These are phyloP conservation scores for Aspergillus funiculosus DNA, from an alignment of 495 filamentous ascomycete species.

Conservation along the genomic window DNA sequence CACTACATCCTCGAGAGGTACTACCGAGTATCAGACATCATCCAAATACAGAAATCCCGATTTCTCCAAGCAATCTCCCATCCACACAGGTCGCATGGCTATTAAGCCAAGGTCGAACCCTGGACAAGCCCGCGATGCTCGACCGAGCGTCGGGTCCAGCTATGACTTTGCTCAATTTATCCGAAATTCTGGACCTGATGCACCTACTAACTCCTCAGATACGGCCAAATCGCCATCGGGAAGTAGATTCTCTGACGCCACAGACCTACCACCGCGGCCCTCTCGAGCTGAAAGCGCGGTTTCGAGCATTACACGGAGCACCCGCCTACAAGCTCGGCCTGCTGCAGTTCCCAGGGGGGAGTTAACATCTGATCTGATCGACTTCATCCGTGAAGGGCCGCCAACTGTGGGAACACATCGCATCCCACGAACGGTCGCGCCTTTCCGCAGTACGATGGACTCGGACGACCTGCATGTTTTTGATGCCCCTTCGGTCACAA, in stretches of 20 bases:
- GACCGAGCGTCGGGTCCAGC: conserved; percentile 56
- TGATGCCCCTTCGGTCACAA: conserved; percentile 38
- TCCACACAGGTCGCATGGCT: conserved; percentile 25
- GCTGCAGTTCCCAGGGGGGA: conserved; percentile 55
- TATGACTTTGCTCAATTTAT: conserved; percentile 82
- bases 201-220: conserved; percentile 4
- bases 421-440: conserved; percentile 77
- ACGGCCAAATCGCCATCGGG: conserved; percentile 2
- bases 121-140: conserved; percentile 61
- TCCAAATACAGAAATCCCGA: conserved; percentile 22
- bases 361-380: conserved; percentile 78
- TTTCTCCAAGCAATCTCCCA: conserved; percentile 27
- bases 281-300: conserved; percentile 18
- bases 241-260: conserved; percentile 20
- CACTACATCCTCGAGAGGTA: conserved; percentile 23
- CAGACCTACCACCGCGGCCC: conserved; percentile 18
- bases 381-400: conserved; percentile 87
- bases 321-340: conserved; percentile 63
- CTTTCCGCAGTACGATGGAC: conserved; percentile 79
- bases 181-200: conserved; percentile 46
- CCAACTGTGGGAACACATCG: conserved; percentile 52
- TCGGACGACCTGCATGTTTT: conserved; percentile 66
- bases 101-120: conserved; percentile 26
- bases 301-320: conserved; percentile 21
- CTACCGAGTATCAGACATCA: conserved; percentile 14